These are phyloP conservation scores for Leishmania mexicana DNA, from an alignment of 208 protist species.

Conservation along the genomic window DNA sequence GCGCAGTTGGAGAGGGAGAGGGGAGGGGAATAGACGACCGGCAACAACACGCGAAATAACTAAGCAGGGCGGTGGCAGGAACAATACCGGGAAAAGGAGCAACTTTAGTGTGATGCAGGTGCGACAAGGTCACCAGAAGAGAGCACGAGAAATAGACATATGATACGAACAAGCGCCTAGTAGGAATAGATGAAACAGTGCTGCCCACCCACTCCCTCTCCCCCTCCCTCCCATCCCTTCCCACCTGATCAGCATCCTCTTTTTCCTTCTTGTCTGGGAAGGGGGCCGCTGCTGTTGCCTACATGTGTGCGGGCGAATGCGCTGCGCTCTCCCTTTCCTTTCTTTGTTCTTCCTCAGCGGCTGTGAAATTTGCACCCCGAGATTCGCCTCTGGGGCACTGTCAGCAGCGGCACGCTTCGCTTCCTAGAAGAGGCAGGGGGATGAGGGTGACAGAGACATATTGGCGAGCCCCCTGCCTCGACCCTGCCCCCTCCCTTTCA, in stretches of 20 bases:
- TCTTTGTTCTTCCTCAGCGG: neutral
- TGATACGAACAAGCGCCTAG: neutral
- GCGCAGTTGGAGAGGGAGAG: neutral
- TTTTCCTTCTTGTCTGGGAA: neutral
- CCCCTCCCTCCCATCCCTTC: neutral
- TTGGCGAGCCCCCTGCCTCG: neutral
- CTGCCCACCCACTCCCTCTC: neutral
- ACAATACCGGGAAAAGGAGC: neutral
- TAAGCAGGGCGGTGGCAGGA: too few species aligned
- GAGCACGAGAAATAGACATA: neutral
- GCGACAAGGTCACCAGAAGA: neutral
- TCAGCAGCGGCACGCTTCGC: neutral
- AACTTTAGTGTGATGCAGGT: neutral
- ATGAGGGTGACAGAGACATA: neutral
- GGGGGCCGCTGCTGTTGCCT: neutral
- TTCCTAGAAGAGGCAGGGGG: neutral
- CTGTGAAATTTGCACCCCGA: neutral
- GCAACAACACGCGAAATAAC: too few species aligned
- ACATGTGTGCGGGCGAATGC: neutral
- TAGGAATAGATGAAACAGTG: neutral
- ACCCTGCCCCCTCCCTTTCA: neutral
- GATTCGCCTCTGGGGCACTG: neutral
- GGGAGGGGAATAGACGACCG: neutral
- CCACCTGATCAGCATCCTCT: neutral
- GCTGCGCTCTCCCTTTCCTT: neutral